Evolutionary conservation across 2,329 filamentous ascomycete genomes (phyloP).

Genomic region (Emmonsiellopsis sp.): DNA sequence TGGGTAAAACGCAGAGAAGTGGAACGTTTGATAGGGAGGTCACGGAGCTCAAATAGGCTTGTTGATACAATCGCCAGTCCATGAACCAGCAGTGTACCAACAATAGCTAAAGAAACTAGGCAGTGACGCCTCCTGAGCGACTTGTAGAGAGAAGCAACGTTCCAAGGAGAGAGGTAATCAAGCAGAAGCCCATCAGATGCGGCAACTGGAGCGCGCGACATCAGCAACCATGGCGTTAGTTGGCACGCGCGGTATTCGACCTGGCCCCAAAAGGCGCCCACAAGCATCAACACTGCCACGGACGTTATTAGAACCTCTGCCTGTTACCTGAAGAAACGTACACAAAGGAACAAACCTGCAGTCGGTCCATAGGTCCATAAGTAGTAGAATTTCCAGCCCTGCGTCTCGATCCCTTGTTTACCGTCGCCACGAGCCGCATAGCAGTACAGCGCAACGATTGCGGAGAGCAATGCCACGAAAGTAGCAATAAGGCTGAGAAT

Average conservation of each 20-base stretch:
- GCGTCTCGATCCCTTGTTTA: constrained; percentile 3
- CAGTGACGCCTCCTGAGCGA: constrained; percentile 6
- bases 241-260: neutral
- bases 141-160: constrained; percentile 3
- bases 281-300: neutral
- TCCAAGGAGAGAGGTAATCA: constrained; percentile 8
- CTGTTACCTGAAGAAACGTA: neutral
- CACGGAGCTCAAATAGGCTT: no score
- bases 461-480: constrained; percentile 3
- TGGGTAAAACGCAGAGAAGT: no score
- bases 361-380: constrained; percentile 7
- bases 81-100: no score
- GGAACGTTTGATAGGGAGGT: no score
- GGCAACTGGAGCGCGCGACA: constrained; percentile 3
- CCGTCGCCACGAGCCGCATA: constrained; percentile 5
- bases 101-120: neutral
- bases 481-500: constrained; percentile 2
- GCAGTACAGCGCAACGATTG: constrained; percentile 4
- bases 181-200: constrained; percentile 5
- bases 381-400: constrained; percentile 5
- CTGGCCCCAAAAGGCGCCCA: no score
- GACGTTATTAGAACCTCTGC: constrained; percentile 3
- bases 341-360: constrained; percentile 5
- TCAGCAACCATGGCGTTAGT: constrained; percentile 7
- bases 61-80: no score